A percentile compares a stretch with the other conserved stretches of the same genome.
phyloP scores from a whole-genome alignment of 2,329 filamentous ascomycete genomes.

The Alternaria atra region DNA sequence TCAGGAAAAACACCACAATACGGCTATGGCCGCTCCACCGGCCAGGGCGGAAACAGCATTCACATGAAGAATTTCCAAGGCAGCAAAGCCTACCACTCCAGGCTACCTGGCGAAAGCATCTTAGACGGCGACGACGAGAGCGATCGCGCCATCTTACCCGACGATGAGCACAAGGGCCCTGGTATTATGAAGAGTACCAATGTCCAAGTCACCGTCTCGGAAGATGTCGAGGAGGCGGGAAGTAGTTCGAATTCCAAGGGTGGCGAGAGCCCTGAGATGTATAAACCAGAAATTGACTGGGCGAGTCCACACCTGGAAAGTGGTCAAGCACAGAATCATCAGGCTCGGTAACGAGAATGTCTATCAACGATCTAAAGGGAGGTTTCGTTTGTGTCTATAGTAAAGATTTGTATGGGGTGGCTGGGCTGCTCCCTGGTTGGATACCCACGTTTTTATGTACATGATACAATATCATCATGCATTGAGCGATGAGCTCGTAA shows the following conservation, averaged over 20 bases:
- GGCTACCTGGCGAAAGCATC: slow-evolving; percentile 31
- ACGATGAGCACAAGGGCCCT: slow-evolving; percentile 25
- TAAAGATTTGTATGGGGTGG: background rate
- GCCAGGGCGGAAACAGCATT: slow-evolving; percentile 11
- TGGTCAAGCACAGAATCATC: background rate
- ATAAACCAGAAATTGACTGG: slow-evolving; percentile 22
- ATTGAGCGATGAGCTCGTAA: background rate
- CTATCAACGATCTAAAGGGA: background rate
- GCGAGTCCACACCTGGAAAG: slow-evolving; percentile 8
- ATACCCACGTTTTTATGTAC: background rate
- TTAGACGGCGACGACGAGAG: slow-evolving; percentile 38
- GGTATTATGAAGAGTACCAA: slow-evolving; percentile 39
- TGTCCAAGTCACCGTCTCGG: slow-evolving; percentile 32
- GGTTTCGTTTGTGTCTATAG: background rate
- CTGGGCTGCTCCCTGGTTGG: background rate
- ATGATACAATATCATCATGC: background rate
- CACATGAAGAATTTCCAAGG: slow-evolving; percentile 23
- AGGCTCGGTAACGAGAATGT: background rate
- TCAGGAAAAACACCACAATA: slow-evolving; percentile 21
- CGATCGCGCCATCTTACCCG: slow-evolving; percentile 34
- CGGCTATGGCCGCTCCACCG: slow-evolving; percentile 19
- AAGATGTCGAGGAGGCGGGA: slow-evolving; percentile 5
- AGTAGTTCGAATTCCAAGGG: slow-evolving; percentile 2
- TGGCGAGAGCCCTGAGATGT: background rate
- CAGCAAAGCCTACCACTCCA: slow-evolving; percentile 34